These are phyloP conservation scores for Candida saitoana DNA, from an alignment of 805 yeast genomes.

Conservation along the genomic window DNA sequence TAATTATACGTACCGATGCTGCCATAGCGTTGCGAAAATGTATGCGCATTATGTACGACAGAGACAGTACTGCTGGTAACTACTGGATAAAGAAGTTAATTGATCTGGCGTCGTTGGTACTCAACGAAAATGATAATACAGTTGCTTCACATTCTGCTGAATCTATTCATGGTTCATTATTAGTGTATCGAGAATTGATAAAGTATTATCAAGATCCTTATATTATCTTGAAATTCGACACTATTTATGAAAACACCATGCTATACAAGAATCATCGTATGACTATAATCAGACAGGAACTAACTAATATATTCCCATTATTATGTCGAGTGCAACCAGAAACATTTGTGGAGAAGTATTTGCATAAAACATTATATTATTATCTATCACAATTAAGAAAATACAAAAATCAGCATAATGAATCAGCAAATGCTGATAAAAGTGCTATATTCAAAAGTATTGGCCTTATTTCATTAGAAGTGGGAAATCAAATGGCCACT, in stretches of 20 bases:
- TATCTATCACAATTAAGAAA: conserved; percentile 75
- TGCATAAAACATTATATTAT: conserved; percentile 74
- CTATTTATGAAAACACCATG: conserved; percentile 70
- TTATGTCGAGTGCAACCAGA: conserved; percentile 75
- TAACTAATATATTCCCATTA: conserved; percentile 78
- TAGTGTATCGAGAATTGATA: conserved; percentile 77
- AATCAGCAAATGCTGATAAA: conserved; percentile 51
- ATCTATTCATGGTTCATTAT: conserved; percentile 78
- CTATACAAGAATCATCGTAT: conserved; percentile 75
- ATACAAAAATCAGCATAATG: conserved; percentile 44
- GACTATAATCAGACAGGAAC: conserved; percentile 72
- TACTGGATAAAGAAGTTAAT: conserved; percentile 73
- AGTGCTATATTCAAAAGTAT: conserved; percentile 73
- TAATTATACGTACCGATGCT: conserved; percentile 74
- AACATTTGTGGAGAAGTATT: conserved; percentile 71
- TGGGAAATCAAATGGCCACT: conserved; percentile 79
- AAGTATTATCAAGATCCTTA: conserved; percentile 64
- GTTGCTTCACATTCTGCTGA: conserved; percentile 42
- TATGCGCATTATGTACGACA: conserved; percentile 68
- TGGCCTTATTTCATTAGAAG: conserved; percentile 78
- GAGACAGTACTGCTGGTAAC: conserved; percentile 67
- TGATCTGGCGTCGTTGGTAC: conserved; percentile 61
- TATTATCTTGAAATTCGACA: conserved; percentile 66
- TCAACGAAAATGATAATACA: conserved; percentile 34
- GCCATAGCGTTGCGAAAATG: conserved; percentile 78